phyloP scores from a whole-genome alignment of 2,329 filamentous ascomycete species.

The Trematosphaeria pertusa region DNA sequence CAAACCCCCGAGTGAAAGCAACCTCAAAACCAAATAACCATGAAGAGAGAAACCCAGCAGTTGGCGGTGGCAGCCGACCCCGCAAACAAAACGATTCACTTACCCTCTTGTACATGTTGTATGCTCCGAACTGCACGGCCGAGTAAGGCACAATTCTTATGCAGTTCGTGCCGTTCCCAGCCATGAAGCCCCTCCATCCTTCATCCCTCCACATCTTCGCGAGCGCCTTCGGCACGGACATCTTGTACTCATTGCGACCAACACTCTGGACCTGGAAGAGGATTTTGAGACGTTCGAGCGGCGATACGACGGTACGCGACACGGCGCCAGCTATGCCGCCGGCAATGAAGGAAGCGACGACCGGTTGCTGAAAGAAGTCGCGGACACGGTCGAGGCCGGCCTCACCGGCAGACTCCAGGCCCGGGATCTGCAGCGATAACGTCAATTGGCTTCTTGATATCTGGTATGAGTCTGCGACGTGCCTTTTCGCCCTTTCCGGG shows the following conservation, averaged over 20 bases:
- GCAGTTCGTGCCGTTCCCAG: constrained; percentile 97
- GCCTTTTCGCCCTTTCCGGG: constrained; percentile 28
- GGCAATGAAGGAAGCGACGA: constrained; percentile 90
- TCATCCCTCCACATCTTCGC: constrained; percentile 97
- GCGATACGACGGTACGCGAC: constrained; percentile 96
- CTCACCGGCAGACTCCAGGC: constrained; percentile 24
- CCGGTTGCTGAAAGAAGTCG: constrained; percentile 73
- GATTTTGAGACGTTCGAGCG: constrained; percentile 94
- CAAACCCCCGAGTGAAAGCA: too few relatives aligned
- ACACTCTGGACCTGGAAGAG: constrained; percentile 95
- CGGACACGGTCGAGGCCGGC: constrained; percentile 36
- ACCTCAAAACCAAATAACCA: not conserved
- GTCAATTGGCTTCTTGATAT: constrained; percentile 21
- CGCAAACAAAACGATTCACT: constrained; percentile 41
- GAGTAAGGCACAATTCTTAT: constrained; percentile 98
- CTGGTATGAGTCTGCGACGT: not conserved
- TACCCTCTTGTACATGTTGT: constrained; percentile 96
- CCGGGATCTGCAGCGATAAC: constrained; percentile 14
- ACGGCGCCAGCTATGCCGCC: constrained; percentile 95
- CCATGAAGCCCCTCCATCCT: constrained; percentile 96
- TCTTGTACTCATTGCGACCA: constrained; percentile 89
- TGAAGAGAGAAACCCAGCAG: not conserved
- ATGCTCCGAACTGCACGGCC: constrained; percentile 96
- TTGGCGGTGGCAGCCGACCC: not conserved
- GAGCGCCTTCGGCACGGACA: constrained; percentile 87